Base-by-base conservation (phyloP, 768 basidiomycete genomes). In the Russula abietina region DNA sequence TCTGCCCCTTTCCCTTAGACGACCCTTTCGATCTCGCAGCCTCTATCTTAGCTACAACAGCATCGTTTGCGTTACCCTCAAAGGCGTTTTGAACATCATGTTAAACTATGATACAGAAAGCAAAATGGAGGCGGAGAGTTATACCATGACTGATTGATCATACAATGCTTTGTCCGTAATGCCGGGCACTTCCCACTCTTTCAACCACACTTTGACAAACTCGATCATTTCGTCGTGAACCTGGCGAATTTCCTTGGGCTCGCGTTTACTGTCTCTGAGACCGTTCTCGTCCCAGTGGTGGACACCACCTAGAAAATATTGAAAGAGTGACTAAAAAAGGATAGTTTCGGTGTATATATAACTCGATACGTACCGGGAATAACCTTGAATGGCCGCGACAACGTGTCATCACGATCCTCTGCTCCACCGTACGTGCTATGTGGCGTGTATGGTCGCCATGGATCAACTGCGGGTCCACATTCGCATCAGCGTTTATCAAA, bases 401-500 rank as follows among this genome's bases (percentile, higher is more conserved):
- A 73, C 0, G 91, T 93, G 73, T 93, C 91, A 48, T 78, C 72
- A 19, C 93, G 79, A 51, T 83, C 78, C 7, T 75, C 69, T 3
- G 93, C 92, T 55, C 57, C 57, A 0, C 89, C 82, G 52, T 73
- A 71, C 54, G 81, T 77, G 66, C 89, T 89, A 71, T 91, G 91
- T 0, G 91, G 90, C 11, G 90, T 92, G 68, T 84, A 85, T 0
- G 93, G 91, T 61, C 88, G 81, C 93, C 93, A 97, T 17, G 93
- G 93, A 74, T 96, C 93, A 36, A 89, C 90, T 91, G 64, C 3
- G 1, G 16, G 5, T 22, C 38, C 17, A 22, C 30, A 33, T n/a
- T 8, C 41, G n/a, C 22, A 32, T 48, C 32, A 43, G 38, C 38
- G 5, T 59, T 22, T 12, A 32, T 45, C 28, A 38, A 12, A 41